These are phyloP conservation scores for Dipodascus geniculatus DNA, from an alignment of 805 yeast genomes.

Conservation along the genomic window DNA sequence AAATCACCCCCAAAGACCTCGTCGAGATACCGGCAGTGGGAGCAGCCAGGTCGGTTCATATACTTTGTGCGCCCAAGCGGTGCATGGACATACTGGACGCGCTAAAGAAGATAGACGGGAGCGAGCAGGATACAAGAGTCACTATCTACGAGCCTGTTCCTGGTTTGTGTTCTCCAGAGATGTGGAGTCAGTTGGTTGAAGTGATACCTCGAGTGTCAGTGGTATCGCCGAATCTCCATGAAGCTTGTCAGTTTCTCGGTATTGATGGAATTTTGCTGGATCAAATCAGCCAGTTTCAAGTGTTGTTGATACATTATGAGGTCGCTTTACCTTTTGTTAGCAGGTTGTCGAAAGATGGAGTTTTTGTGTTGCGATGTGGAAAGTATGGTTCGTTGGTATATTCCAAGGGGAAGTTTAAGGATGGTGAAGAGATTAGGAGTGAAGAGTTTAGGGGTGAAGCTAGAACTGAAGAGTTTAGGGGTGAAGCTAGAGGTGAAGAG, in stretches of 20 bases:
- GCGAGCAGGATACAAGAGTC: neutral
- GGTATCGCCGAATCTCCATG: slow-evolving; percentile 77
- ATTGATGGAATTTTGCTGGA: slow-evolving; percentile 5
- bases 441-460: neutral
- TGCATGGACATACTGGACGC: slow-evolving; percentile 36
- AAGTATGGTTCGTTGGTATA: neutral
- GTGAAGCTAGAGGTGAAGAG: neutral
- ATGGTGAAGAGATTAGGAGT: neutral
- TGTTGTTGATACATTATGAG: neutral
- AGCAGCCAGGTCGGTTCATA: slow-evolving; percentile 42
- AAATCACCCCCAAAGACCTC: slow-evolving; percentile 49
- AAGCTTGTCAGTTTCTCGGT: slow-evolving; percentile 57
- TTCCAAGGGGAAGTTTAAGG: neutral
- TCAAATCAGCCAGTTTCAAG: too few relatives aligned
- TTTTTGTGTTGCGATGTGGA: slow-evolving; percentile 2
- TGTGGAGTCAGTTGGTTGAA: slow-evolving; percentile 28
- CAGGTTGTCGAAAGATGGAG: neutral
- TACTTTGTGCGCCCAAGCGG: slow-evolving; percentile 63
- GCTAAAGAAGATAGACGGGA: slow-evolving; percentile 10
- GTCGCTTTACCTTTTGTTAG: neutral
- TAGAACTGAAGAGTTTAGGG: slow-evolving; percentile 7
- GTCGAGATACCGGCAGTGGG: slow-evolving; percentile 28
- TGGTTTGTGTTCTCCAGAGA: slow-evolving; percentile 47
- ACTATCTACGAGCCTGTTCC: slow-evolving; percentile 82
- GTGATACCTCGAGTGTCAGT: slow-evolving; percentile 40